A percentile compares a stretch with the other conserved stretches of the same genome.
phyloP scores from a whole-genome alignment of 371 early-diverging fungal species.

The Rhizopus arrhizus region DNA sequence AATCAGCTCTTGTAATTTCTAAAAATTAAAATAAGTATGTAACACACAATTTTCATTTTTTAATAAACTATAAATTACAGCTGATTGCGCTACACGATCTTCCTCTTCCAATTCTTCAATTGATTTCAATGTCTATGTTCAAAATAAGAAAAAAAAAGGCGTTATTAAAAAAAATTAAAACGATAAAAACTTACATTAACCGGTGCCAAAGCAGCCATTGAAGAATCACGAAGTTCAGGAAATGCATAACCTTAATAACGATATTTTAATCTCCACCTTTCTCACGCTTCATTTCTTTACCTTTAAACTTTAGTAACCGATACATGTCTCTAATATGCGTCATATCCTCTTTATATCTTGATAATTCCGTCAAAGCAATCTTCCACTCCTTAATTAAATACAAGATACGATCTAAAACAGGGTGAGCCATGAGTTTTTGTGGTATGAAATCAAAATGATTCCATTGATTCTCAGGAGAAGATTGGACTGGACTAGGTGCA shows the following conservation, averaged over 20 bases:
- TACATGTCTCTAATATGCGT: constrained; percentile 92
- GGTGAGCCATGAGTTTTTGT: constrained; percentile 47
- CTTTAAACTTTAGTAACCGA: constrained; percentile 80
- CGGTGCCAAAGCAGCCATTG: constrained; percentile 67
- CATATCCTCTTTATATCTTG: constrained; percentile 88
- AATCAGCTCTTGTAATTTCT: constrained; percentile 96
- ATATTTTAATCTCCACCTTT: background rate
- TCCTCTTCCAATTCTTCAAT: constrained; percentile 93
- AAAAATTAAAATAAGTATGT: constrained; percentile 2
- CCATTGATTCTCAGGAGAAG: constrained; percentile 37
- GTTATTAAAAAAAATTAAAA: background rate
- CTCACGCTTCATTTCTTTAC: constrained; percentile 24
- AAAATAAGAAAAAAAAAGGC: background rate
- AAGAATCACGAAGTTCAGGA: constrained; percentile 74
- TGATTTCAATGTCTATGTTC: constrained; percentile 67
- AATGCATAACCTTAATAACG: constrained; percentile 76
- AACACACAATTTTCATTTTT: background rate
- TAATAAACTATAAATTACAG: constrained; percentile 54
- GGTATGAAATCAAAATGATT: constrained; percentile 34
- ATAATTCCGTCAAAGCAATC: constrained; percentile 74
- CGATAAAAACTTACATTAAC: constrained; percentile 43
- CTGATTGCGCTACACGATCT: constrained; percentile 84
- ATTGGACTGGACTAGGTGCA: constrained; percentile 28
- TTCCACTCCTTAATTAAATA: constrained; percentile 94
- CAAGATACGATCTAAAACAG: constrained; percentile 80